phyloP scores from a whole-genome alignment of 768 basidiomycete species.

The Tephrocybe sp. region DNA sequence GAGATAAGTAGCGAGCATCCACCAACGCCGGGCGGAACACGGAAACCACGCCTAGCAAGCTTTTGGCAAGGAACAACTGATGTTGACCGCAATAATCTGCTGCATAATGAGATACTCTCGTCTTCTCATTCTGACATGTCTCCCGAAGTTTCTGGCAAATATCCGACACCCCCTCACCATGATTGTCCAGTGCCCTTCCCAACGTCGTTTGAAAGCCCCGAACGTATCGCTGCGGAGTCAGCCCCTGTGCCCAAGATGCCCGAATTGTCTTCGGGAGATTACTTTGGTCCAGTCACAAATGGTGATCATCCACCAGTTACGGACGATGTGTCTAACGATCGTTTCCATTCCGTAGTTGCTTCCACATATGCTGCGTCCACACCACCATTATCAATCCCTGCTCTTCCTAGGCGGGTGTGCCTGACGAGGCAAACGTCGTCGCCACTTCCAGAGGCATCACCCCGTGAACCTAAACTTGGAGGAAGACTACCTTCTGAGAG shows the following conservation, averaged over 20 bases:
- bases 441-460: constrained; percentile 50
- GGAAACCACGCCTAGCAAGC: constrained; percentile 59
- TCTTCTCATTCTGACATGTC: constrained; percentile 2
- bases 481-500: constrained; percentile 30
- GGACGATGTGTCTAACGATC: neutral
- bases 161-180: constrained; percentile 4
- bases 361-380: constrained; percentile 9
- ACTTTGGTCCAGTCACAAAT: constrained; percentile 8
- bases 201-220: neutral
- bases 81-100: constrained; percentile 38
- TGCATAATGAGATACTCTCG: constrained; percentile 11
- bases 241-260: constrained; percentile 1
- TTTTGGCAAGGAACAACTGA: constrained; percentile 82
- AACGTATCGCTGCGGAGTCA: constrained; percentile 7
- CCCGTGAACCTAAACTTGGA: constrained; percentile 32
- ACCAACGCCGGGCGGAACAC: constrained; percentile 45
- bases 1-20: constrained; percentile 28
- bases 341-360: neutral
- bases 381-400: constrained; percentile 38
- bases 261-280: constrained; percentile 10
- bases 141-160: neutral
- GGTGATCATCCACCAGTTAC: neutral
- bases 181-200: neutral
- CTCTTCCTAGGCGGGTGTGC: constrained; percentile 49
- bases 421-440: constrained; percentile 66